Evolutionary conservation across 495 filamentous ascomycete species (phyloP).

Genomic region (Sordaria brevicollis): DNA sequence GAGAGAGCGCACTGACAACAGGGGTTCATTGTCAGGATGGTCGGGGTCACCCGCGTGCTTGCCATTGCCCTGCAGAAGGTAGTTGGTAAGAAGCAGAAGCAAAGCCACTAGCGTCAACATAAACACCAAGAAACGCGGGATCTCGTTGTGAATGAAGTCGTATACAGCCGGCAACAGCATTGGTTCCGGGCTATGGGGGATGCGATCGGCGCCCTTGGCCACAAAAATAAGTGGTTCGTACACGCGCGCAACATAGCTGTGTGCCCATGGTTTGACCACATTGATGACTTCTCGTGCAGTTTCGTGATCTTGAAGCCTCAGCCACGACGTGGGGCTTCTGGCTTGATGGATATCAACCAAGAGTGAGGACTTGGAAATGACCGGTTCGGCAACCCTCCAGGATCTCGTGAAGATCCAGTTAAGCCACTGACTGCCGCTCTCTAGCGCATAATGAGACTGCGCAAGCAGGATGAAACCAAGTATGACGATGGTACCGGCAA

Average conservation of each 20-base stretch:
- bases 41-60: slow-evolving; percentile 18
- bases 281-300: slow-evolving; percentile 61
- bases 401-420: slow-evolving; percentile 25
- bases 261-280: slow-evolving; percentile 52
- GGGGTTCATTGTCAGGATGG: slow-evolving; percentile 34
- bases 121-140: slow-evolving; percentile 43
- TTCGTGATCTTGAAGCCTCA: slow-evolving; percentile 61
- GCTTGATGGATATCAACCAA: slow-evolving; percentile 52
- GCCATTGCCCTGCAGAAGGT: slow-evolving; percentile 47
- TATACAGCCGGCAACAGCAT: slow-evolving; percentile 42
- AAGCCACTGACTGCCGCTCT: slow-evolving; percentile 33
- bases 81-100: slow-evolving; percentile 55
- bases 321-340: slow-evolving; percentile 58
- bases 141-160: slow-evolving; percentile 46
- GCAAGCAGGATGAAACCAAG: slow-evolving; percentile 50
- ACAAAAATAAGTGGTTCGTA: slow-evolving; percentile 60
- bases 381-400: slow-evolving; percentile 10
- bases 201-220: slow-evolving; percentile 51
- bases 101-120: slow-evolving; percentile 44
- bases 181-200: slow-evolving; percentile 27
- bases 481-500: slow-evolving; percentile 50
- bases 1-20: slow-evolving; percentile 50
- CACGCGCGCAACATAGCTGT: slow-evolving; percentile 56
- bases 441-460: slow-evolving; percentile 56
- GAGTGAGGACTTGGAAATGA: slow-evolving; percentile 27